phyloP scores from a whole-genome alignment of 768 basidiomycete genomes.

The Sporobolomyces pararoseus region DNA sequence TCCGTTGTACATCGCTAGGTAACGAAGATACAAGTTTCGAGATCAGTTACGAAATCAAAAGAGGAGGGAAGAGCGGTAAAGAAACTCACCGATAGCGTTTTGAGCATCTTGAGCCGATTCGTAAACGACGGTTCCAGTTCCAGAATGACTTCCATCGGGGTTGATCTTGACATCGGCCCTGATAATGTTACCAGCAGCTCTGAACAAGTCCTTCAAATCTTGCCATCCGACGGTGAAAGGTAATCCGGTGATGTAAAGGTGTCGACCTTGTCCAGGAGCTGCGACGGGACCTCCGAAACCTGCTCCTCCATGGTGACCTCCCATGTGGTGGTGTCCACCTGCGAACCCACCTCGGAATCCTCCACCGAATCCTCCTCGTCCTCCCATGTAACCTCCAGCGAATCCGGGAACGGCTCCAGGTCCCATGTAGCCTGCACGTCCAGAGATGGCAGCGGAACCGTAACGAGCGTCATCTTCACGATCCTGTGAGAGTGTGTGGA shows the following conservation, averaged over 20 bases:
- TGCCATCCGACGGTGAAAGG: conserved; percentile 99
- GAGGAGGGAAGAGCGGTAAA: too few relatives aligned
- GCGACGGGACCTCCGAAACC: conserved; percentile 12
- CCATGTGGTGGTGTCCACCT: conserved; percentile 1
- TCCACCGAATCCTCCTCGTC: conserved; percentile 30
- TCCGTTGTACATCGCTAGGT: conserved; percentile 85
- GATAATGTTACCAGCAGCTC: conserved; percentile 88
- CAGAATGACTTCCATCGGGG: conserved; percentile 64
- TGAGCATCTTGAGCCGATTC: conserved; percentile 84
- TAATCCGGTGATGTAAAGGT: conserved; percentile 49
- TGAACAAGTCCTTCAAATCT: conserved; percentile 94
- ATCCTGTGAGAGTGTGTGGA: conserved; percentile 61
- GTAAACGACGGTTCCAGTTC: conserved; percentile 91
- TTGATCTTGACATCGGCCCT: conserved; percentile 91
- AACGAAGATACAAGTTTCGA: not conserved
- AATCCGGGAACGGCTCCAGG: conserved; percentile 31
- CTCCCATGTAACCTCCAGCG: conserved; percentile 38
- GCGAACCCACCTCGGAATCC: too few relatives aligned
- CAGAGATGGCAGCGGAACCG: conserved; percentile 89
- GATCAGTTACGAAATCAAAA: not conserved
- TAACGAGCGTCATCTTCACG: conserved; percentile 95
- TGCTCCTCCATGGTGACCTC: conserved; percentile 10
- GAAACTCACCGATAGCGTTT: conserved; percentile 79
- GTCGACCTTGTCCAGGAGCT: conserved; percentile 18
- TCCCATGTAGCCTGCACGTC: conserved; percentile 50